Evolutionary conservation across 371 early-diverging fungal genomes (phyloP), one percentile per base, ranked within the genome.

Genomic region (Actinomortierella wolfii): DNA sequence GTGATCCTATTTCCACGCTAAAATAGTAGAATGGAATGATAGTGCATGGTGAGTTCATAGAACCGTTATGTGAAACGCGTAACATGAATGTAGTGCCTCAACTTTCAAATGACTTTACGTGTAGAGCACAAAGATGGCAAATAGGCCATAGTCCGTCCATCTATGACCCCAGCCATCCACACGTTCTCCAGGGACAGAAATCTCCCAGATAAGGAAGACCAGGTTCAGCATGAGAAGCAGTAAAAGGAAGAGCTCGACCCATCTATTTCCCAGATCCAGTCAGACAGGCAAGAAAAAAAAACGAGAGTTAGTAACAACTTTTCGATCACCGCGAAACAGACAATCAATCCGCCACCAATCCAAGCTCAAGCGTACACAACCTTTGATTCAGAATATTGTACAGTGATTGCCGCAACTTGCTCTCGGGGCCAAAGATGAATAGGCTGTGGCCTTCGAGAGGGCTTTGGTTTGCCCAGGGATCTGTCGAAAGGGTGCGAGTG

Each of bases 191-290:
- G 67, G 62, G 23, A 76, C 79, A 68, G 86, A 85, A 13, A 81
- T 78, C 34, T 78, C 80, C 11, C 68, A 45, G 13, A 84, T 58
- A 25, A 86, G 62, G 42, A 85, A 67, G 7, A 57, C 51, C 17
- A 81, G 76, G 59, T 88, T 84, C 17, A 81, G 39, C 0, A 80
- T 56, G 21, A 88, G 77, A n/a, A 88, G 52, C 7, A 80, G 14
- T 71, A 86, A 79, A 26, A 86, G 69, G 8, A 79, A 59, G 0
- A 82, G 64, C 51, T 88, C 89, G 15, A 78, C 69, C 86, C 86
- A 86, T 59, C 88, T 88, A 60, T 25, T 9, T n/a, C n/a, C n/a
- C n/a, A n/a, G n/a, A n/a, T n/a, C n/a, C n/a, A n/a, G n/a, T n/a
- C n/a, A n/a, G n/a, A n/a, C n/a, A n/a, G n/a, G n/a, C n/a, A n/a